Evolutionary conservation across 345 rosid genomes (phyloP).

Genomic region (Dipteronia dyeriana): DNA sequence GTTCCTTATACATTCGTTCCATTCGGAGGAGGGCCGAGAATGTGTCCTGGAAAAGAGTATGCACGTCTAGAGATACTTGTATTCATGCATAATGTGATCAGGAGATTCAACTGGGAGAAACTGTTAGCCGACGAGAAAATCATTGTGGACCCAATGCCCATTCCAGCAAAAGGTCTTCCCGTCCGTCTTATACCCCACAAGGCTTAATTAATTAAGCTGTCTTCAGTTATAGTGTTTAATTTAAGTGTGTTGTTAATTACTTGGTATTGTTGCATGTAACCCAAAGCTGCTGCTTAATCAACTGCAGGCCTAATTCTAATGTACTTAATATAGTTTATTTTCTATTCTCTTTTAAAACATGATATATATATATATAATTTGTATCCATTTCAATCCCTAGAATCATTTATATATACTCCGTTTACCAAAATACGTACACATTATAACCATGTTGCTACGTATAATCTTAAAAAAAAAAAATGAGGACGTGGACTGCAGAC

Average conservation of each 20-base stretch:
- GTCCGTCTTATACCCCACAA: conserved; percentile 20
- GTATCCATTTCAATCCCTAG: neutral
- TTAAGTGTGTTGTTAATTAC: neutral
- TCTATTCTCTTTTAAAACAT: neutral
- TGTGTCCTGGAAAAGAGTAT: conserved; percentile 32
- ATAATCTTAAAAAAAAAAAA: no score
- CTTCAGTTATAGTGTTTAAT: neutral
- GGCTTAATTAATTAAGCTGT: neutral
- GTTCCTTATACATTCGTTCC: conserved; percentile 28
- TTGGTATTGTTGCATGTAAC: neutral
- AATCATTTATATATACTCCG: neutral
- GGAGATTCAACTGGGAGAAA: conserved; percentile 24
- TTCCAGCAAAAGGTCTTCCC: conserved; percentile 30
- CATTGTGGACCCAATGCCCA: conserved; percentile 27
- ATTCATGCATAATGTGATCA: conserved; percentile 24
- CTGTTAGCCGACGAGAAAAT: conserved; percentile 26
- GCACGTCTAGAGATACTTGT: conserved; percentile 31
- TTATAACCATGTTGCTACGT: no score
- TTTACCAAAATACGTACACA: no score
- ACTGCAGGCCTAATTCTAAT: neutral
- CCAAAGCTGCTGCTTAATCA: neutral
- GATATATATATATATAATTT: neutral
- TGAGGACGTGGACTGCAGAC: no score
- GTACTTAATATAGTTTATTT: no score
- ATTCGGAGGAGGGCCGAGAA: conserved; percentile 32